These are phyloP conservation scores for Debaryomyces castellii DNA, from an alignment of 805 yeast genomes.

Conservation along the genomic window DNA sequence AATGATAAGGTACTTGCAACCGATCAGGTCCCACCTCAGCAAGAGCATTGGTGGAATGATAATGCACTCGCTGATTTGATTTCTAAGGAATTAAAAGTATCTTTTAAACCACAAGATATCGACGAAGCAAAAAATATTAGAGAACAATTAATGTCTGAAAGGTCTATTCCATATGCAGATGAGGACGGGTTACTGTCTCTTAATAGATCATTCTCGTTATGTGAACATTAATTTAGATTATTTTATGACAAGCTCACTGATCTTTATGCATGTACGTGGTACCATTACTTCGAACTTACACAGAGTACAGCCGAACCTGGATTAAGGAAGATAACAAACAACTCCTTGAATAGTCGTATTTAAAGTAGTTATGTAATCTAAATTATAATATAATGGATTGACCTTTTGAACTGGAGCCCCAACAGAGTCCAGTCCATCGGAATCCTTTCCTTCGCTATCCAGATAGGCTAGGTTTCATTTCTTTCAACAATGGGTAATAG, in stretches of 20 bases:
- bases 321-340: constrained; percentile 73
- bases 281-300: no score
- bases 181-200: constrained; percentile 15
- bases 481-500: no score
- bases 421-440: constrained; percentile 15
- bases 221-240: constrained; percentile 28
- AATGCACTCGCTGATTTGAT: constrained; percentile 7
- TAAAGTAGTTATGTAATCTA: constrained; percentile 56
- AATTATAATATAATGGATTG: constrained; percentile 38
- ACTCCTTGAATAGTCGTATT: constrained; percentile 66
- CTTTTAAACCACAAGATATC: constrained; percentile 15
- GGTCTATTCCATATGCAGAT: constrained; percentile 13
- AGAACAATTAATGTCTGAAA: constrained; percentile 31
- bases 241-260: no score
- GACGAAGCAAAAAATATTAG: constrained; percentile 26
- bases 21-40: constrained; percentile 38
- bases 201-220: constrained; percentile 24
- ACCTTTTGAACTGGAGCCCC: constrained; percentile 44
- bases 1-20: constrained; percentile 26
- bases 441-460: neutral
- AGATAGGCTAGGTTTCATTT: no score
- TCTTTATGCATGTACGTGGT: no score
- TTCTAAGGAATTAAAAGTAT: constrained; percentile 4
- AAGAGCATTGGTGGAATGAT: constrained; percentile 30
- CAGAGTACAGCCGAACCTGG: constrained; percentile 38